Evolutionary conservation across 768 basidiomycete species (phyloP), one percentile per base, ranked within the genome.

Genomic region (Lactarius akahatsu): DNA sequence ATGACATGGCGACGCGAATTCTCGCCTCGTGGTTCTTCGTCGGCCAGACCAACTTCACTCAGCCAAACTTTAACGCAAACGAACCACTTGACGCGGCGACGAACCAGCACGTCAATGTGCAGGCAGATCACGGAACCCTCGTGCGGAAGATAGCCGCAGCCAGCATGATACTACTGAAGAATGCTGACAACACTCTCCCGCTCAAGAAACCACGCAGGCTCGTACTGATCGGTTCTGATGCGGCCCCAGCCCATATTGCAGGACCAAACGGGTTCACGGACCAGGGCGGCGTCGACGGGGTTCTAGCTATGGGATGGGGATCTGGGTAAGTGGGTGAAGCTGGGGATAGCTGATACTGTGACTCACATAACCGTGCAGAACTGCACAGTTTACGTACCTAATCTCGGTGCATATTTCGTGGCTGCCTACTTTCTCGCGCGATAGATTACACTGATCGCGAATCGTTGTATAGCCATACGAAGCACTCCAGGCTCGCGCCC

Each of bases 241-340:
- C 83, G 8, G 83, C 77, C 8, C 82, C 83, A 0, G 73, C 76
- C 26, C 63, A 26, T 34, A 47, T 69, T 4, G 68, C 71, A 8
- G 85, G 85, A 2, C 82, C 85, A 1, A 86, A 86, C 72, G 80
- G 77, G 10, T 84, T 76, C 67, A 45, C 68, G 2, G 82, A 83
- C 65, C 77, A 75, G 28, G 75, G 74, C 38, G 76, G 79, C 36
- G 73, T 74, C 50, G 76, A 79, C 57, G 93, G 93, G 13, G 81
- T 90, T n/a, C 81, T 97, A 23, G 92, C 92, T 9, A 89, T 94
- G 88, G 94, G 94, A 20, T 97, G 95, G 95, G 95, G 93, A 43
- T 90, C 88, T 58, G 93, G 92, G 77, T 69, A 8, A 38, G 68
- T 43, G 9, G 36, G 5, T 8, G 58, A 26, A 38, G 2, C 2